Evolutionary conservation across 164 flowering plant genomes (phyloP), one percentile per base, ranked within the genome.

Genomic region (Chloranthus sessilifolius): DNA sequence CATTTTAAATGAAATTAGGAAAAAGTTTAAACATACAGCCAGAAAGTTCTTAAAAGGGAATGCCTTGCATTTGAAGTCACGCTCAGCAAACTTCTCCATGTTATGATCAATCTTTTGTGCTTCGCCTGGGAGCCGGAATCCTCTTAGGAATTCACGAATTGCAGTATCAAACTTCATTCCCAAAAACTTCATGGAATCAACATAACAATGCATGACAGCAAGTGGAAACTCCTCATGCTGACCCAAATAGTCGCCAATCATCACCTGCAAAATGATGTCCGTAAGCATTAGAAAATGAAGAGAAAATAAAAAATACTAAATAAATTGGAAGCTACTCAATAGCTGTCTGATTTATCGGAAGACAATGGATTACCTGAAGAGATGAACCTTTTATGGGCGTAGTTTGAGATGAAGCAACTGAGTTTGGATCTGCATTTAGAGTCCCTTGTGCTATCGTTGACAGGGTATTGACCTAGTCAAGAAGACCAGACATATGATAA

Each of bases 21-120:
- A n/a, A n/a, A n/a, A n/a, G n/a, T n/a, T n/a, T n/a, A n/a, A n/a
- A n/a, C n/a, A n/a, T n/a, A n/a, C n/a, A n/a, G n/a, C n/a, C n/a
- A n/a, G n/a, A n/a, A n/a, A n/a, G n/a, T n/a, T n/a, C n/a, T n/a
- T n/a, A n/a, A n/a, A n/a, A n/a, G n/a, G n/a, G n/a, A n/a, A n/a
- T n/a, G n/a, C n/a, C n/a, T n/a, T n/a, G n/a, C n/a, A n/a, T n/a
- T n/a, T n/a, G n/a, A n/a, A n/a, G n/a, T n/a, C n/a, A n/a, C 99
- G 78, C 59, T 89, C 99, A 27, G 99, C 97, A 74, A 94, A 94
- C 46, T 89, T 94, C 64, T 94, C 99, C 90, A 94, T 89, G 31
- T 89, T 86, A 28, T 95, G 83, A 61, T 94, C 99, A 55, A 89
- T 89, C 75, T 87, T 94, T 59, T 84, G 97, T 56, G 99, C 96